These are phyloP conservation scores for Capronia coronata DNA, from an alignment of 2,329 filamentous ascomycete genomes.

Conservation along the genomic window DNA sequence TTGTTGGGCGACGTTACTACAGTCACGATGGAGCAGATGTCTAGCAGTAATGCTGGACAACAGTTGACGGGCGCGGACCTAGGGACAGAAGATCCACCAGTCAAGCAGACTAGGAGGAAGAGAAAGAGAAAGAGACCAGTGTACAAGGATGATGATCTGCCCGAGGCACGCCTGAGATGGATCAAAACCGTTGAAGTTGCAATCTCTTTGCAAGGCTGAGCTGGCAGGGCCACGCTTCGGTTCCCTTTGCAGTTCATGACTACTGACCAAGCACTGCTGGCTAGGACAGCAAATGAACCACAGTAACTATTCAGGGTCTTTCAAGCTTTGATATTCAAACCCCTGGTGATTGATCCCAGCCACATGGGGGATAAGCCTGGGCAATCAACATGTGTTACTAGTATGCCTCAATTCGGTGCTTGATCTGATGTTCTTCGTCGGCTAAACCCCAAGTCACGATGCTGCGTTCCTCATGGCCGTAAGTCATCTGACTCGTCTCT, in stretches of 20 bases:
- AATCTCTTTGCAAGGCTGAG: constrained; percentile 34
- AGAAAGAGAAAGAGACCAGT: constrained; percentile 28
- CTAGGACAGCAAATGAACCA: too few species aligned
- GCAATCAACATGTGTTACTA: too few species aligned
- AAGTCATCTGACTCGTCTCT: not conserved
- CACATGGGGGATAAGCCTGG: too few species aligned
- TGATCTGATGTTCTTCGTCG: too few species aligned
- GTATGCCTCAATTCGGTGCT: too few species aligned
- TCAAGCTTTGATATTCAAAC: too few species aligned
- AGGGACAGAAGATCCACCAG: constrained; percentile 15
- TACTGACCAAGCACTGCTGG: not conserved
- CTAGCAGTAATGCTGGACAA: not conserved
- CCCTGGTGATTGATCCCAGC: too few species aligned
- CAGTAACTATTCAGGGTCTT: too few species aligned
- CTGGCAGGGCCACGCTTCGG: not conserved
- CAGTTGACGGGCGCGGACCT: constrained; percentile 6
- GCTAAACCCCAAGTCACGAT: too few species aligned
- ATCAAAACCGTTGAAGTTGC: constrained; percentile 44
- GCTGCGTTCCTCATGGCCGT: too few species aligned
- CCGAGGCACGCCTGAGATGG: constrained; percentile 42
- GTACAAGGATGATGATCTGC: constrained; percentile 34
- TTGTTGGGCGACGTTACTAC: constrained; percentile 15
- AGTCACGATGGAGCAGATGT: constrained; percentile 5
- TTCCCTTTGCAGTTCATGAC: not conserved
- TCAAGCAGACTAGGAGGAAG: constrained; percentile 29